Percentiles rank a stretch among this genome's conserved stretches.
phyloP scores from a whole-genome alignment of 1,284 basidiomycete genomes.

The Takashimella koratensis region DNA sequence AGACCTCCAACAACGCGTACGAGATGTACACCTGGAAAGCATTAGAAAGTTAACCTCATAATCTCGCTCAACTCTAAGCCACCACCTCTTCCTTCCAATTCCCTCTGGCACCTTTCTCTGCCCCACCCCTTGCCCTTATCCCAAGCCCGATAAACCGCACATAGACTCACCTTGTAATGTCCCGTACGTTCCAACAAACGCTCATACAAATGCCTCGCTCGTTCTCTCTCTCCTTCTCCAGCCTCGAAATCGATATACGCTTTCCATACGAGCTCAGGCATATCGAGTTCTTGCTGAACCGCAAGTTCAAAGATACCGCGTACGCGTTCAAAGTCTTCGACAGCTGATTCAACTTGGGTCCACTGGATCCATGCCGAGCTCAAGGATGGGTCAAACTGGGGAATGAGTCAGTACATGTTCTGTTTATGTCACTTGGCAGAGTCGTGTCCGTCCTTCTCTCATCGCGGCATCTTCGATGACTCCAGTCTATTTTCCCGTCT shows the following conservation, averaged over 20 bases:
- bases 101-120: no score
- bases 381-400: slow-evolving; percentile 79
- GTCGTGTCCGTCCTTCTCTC: background rate
- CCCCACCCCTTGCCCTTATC: no score
- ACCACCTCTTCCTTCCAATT: no score
- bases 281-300: slow-evolving; percentile 88
- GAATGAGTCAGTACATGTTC: no score
- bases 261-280: slow-evolving; percentile 95
- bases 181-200: slow-evolving; percentile 79
- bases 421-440: slow-evolving; percentile 8
- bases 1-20: slow-evolving; percentile 51
- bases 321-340: slow-evolving; percentile 87
- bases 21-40: slow-evolving; percentile 48
- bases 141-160: background rate
- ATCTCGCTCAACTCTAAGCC: no score
- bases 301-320: slow-evolving; percentile 95
- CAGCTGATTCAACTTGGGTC: slow-evolving; percentile 87
- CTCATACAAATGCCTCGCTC: slow-evolving; percentile 83
- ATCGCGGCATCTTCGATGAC: no score
- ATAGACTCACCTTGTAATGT: slow-evolving; percentile 79
- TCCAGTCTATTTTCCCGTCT: no score
- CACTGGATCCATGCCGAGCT: slow-evolving; percentile 95
- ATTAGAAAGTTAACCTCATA: slow-evolving; percentile 1
- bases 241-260: slow-evolving; percentile 92
- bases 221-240: slow-evolving; percentile 80